These are phyloP conservation scores for Pythium folliculosum DNA, from an alignment of 352 stramenopile species.

Conservation along the genomic window DNA sequence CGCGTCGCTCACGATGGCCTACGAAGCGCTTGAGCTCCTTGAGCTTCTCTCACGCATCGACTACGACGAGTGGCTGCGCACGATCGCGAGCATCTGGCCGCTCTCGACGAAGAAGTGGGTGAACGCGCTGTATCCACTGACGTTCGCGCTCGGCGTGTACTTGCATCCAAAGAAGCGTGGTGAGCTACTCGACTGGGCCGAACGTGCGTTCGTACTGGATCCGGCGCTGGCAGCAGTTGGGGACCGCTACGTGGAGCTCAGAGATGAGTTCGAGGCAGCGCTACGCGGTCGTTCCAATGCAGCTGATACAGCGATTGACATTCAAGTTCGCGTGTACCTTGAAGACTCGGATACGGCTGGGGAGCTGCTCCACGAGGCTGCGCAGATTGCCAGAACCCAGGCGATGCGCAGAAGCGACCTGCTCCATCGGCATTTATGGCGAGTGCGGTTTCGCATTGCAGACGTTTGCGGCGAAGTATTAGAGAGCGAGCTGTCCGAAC, in stretches of 20 bases:
- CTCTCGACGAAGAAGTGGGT: neutral
- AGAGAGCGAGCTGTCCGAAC: too few relatives aligned
- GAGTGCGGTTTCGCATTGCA: too few relatives aligned
- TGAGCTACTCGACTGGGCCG: neutral
- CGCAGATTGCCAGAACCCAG: too few relatives aligned
- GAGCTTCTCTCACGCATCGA: neutral
- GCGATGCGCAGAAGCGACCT: too few relatives aligned
- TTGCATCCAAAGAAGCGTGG: neutral
- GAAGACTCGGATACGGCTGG: too few relatives aligned
- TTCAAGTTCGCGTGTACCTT: too few relatives aligned
- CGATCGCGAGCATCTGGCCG: neutral
- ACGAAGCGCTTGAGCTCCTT: conserved; percentile 3
- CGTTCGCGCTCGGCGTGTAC: neutral
- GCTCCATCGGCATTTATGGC: too few relatives aligned
- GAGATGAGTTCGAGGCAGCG: neutral
- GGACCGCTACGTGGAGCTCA: neutral
- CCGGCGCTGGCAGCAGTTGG: neutral
- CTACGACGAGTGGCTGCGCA: neutral
- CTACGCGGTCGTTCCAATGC: neutral
- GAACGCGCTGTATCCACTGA: neutral
- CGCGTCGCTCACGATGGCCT: neutral
- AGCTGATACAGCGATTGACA: too few relatives aligned
- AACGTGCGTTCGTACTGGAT: neutral
- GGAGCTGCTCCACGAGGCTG: too few relatives aligned
- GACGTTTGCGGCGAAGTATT: too few relatives aligned